phyloP scores from a whole-genome alignment of 2,329 filamentous ascomycete genomes.

The Claviceps humidiphila region DNA sequence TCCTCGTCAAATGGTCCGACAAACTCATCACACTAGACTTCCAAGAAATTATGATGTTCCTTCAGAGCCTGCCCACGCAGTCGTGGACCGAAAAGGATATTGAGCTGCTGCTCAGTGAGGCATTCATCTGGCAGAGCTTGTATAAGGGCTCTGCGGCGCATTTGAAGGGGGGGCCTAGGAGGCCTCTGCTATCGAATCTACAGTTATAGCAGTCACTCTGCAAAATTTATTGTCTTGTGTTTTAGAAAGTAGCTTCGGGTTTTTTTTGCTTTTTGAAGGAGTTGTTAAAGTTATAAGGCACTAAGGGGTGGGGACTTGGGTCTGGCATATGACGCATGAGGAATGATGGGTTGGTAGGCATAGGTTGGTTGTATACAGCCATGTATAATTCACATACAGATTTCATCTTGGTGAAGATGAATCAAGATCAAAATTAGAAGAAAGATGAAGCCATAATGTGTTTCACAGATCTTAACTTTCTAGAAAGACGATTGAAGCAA shows the following conservation, averaged over 20 bases:
- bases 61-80: slow-evolving; percentile 84
- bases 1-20: slow-evolving; percentile 96
- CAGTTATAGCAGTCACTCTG: slow-evolving; percentile 17
- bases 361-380: too few species aligned
- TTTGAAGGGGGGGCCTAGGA: slow-evolving; percentile 42
- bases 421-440: too few species aligned
- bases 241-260: background rate
- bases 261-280: background rate
- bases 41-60: slow-evolving; percentile 97
- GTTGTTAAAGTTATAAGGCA: too few species aligned
- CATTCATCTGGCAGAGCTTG: slow-evolving; percentile 96
- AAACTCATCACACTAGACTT: slow-evolving; percentile 96
- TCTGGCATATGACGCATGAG: too few species aligned
- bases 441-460: too few species aligned
- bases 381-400: too few species aligned
- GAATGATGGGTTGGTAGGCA: too few species aligned
- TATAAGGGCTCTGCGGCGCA: slow-evolving; percentile 93
- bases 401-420: too few species aligned
- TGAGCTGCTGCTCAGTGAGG: slow-evolving; percentile 85
- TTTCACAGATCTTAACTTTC: too few species aligned
- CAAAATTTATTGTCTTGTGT: background rate
- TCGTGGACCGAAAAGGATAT: slow-evolving; percentile 98
- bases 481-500: too few species aligned
- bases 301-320: too few species aligned
- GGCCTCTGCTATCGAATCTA: slow-evolving; percentile 22